Evolutionary conservation across 1,139 yeast species (phyloP).

Genomic region (Yamadazyma songkhlaensis): DNA sequence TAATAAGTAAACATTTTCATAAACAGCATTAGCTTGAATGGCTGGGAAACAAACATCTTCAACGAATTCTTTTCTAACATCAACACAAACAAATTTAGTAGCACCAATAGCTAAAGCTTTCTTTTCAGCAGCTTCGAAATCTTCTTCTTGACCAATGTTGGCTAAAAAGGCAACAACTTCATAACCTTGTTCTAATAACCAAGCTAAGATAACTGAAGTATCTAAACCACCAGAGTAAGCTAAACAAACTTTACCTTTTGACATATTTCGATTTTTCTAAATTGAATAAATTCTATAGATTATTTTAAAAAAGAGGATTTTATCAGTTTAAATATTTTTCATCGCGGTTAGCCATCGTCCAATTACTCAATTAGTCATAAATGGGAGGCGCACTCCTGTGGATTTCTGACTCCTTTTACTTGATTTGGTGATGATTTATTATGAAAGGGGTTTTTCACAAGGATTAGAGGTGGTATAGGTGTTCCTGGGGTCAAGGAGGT

Average conservation of each 20-base stretch:
- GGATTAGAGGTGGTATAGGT: too few species aligned
- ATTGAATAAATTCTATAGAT: too few species aligned
- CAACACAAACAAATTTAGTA: conserved; percentile 88
- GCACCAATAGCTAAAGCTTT: conserved; percentile 98
- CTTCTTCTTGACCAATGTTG: conserved; percentile 98
- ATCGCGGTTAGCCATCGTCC: conserved; percentile 33
- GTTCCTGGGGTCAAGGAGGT: too few species aligned
- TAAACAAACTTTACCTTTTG: conserved; percentile 97
- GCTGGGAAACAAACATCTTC: conserved; percentile 95
- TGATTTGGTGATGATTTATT: too few species aligned
- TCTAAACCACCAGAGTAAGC: conserved; percentile 99
- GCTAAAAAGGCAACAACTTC: conserved; percentile 98
- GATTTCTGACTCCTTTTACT: too few species aligned
- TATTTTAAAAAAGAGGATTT: conserved; percentile 7
- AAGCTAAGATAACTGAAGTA: conserved; percentile 94
- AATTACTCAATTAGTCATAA: conserved; percentile 22
- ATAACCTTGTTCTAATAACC: conserved; percentile 97
- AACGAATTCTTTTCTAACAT: conserved; percentile 89
- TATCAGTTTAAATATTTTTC: conserved; percentile 22
- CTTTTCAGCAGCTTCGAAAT: conserved; percentile 93
- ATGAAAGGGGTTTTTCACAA: too few species aligned
- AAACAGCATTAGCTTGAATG: conserved; percentile 93
- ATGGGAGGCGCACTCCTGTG: background rate
- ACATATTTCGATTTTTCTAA: conserved; percentile 42
- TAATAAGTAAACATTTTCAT: conserved; percentile 91